Conservation (phyloP, 2,329 filamentous ascomycete genomes). For the Scortechinia acanthostroma region DNA sequence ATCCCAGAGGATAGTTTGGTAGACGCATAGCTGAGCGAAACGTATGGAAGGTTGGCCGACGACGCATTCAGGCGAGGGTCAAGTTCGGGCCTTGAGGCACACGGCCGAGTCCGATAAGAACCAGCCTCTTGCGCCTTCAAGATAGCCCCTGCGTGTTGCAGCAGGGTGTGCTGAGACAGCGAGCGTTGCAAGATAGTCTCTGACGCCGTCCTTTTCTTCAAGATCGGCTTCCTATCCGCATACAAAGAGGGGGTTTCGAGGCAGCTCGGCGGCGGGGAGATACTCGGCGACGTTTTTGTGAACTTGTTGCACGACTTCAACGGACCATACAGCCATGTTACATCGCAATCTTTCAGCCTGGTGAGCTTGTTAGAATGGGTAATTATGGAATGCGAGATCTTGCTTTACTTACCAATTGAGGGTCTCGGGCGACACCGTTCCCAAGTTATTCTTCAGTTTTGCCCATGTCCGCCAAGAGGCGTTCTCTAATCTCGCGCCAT, state of each 20-base stretch:
- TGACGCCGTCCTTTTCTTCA: slow-evolving; percentile 61
- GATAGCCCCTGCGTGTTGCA: slow-evolving; percentile 55
- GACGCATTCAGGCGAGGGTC: neutral
- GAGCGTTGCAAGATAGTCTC: slow-evolving; percentile 59
- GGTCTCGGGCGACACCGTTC: slow-evolving; percentile 55
- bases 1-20: slow-evolving; percentile 26
- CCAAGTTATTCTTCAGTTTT: slow-evolving; percentile 50
- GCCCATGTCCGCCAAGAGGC: slow-evolving; percentile 63
- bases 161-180: slow-evolving; percentile 49
- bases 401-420: slow-evolving; percentile 49
- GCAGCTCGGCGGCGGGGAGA: slow-evolving; percentile 41
- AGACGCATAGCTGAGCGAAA: neutral
- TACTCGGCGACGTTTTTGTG: slow-evolving; percentile 26
- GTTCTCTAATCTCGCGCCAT: slow-evolving; percentile 53
- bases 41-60: no score
- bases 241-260: slow-evolving; percentile 49
- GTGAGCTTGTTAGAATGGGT: slow-evolving; percentile 4
- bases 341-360: slow-evolving; percentile 61
- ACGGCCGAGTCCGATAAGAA: no score
- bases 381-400: neutral
- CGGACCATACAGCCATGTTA: slow-evolving; percentile 62
- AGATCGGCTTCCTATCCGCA: slow-evolving; percentile 50
- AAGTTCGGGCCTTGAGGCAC: neutral
- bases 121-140: slow-evolving; percentile 47
- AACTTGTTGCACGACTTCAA: slow-evolving; percentile 43